phyloP scores from a whole-genome alignment of 441 rosid genomes.

The Mallotus japonicus region DNA sequence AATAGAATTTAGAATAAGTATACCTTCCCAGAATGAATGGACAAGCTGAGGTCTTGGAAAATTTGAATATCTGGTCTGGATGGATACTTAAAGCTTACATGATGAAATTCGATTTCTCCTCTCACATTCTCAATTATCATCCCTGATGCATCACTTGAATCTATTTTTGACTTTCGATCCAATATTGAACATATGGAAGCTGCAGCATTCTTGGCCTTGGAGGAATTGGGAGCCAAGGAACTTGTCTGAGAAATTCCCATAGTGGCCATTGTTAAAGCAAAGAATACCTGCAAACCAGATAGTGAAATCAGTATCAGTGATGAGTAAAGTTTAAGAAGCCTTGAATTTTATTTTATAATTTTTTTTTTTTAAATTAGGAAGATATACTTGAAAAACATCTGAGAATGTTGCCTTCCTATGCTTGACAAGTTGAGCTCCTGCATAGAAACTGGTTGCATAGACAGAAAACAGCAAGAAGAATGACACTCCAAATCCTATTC shows the following conservation, averaged over 20 bases:
- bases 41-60: conserved; percentile 53
- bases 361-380: not conserved
- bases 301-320: not conserved
- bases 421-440: conserved; percentile 66
- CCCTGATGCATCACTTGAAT: conserved; percentile 61
- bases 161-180: conserved; percentile 59
- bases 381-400: conserved; percentile 53
- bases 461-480: conserved; percentile 50
- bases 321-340: not conserved
- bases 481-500: conserved; percentile 69
- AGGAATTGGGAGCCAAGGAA: conserved; percentile 54
- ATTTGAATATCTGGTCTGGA: conserved; percentile 71
- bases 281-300: conserved; percentile 56
- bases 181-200: conserved; percentile 67
- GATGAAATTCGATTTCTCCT: conserved; percentile 64
- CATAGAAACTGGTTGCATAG: conserved; percentile 68
- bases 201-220: conserved; percentile 58
- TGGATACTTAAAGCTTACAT: conserved; percentile 71
- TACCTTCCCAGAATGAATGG: conserved; percentile 74
- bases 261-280: conserved; percentile 60
- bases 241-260: conserved; percentile 62
- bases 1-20: not conserved
- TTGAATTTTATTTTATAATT: conserved; percentile 4
- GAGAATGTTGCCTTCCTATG: conserved; percentile 50
- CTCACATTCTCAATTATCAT: conserved; percentile 40